Base-by-base conservation (phyloP, 345 rosid species). In the Lumnitzera littorea region DNA sequence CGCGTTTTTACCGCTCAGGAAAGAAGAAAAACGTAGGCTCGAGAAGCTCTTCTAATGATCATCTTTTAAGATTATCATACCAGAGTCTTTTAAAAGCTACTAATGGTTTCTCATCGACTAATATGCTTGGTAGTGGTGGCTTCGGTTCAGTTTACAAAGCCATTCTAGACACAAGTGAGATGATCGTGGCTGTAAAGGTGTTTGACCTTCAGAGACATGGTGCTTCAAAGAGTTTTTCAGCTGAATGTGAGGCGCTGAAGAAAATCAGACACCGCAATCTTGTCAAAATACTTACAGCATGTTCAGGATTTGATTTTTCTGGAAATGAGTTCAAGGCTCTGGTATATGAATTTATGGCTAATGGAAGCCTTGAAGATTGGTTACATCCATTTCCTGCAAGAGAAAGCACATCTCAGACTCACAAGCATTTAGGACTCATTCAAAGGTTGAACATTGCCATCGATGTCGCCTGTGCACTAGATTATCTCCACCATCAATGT, bases 171-270 rank as follows among this genome's bases (percentile, higher is more conserved):
- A 6, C 9, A 8, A 16, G 52, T 3, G 56, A 27, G 51, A 50
- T 56, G 1, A 46, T 27, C 13, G 15, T 61, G 0, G 64, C 56
- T 1, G 48, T 51, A 15, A 61, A 61, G 48, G 64, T 61, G 14
- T 46, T 50, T 2, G 52, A 50, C 10, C 27, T 31, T 23, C 24
- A 12, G 2, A 51, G 50, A 2, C 20, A 14, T 12, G 14, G 16
- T n/a, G 64, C 64, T 48, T 25, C 63, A 41, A 60, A n/a, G 46
- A 60, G 56, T 49, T 61, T 61, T 13, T 23, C 29, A 50, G 64
- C 27, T 0, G 64, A 61, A 61, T 61, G 64, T n/a, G 23, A 56
- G 16, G 46, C 31, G 8, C 60, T 56, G 0, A 56, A 56, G 48
- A 56, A 36, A 16, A 29, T 56, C 46, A 61, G 64, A 46, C 64